These are phyloP conservation scores for Talaromyces albobiverticillius DNA, from an alignment of 2,329 filamentous ascomycete species.

Conservation along the genomic window DNA sequence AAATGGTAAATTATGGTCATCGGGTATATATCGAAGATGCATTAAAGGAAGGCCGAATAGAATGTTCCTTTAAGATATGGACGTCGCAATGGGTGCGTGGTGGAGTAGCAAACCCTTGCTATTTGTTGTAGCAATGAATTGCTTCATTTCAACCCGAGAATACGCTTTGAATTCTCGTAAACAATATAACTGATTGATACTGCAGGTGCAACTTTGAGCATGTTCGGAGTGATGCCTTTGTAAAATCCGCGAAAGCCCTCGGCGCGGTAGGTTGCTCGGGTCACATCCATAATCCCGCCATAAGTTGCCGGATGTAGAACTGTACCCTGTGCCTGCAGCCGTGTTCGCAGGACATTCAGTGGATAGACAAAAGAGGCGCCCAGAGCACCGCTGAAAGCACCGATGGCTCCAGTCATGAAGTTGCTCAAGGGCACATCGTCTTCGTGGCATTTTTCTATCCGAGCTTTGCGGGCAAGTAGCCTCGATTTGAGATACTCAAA, in stretches of 20 bases:
- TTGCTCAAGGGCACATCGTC: constrained; percentile 79
- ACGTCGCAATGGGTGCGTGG: too few species aligned
- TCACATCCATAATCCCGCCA: constrained; percentile 85
- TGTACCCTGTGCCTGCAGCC: constrained; percentile 91
- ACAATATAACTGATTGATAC: constrained; percentile 94
- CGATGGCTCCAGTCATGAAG: constrained; percentile 81
- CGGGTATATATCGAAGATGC: constrained; percentile 10
- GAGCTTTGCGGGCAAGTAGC: constrained; percentile 69
- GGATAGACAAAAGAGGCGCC: constrained; percentile 95
- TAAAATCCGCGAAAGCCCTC: constrained; percentile 87
- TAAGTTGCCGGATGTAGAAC: constrained; percentile 88
- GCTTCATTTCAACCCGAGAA: constrained; percentile 53
- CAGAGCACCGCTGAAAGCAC: constrained; percentile 85
- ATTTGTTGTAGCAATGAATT: too few species aligned
- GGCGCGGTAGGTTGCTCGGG: constrained; percentile 73
- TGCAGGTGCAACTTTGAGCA: constrained; percentile 93
- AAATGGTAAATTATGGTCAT: neutral
- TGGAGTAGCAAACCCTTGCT: too few species aligned
- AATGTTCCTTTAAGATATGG: constrained; percentile 1
- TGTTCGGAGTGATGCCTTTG: constrained; percentile 90
- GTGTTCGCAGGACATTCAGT: constrained; percentile 85
- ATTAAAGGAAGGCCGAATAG: neutral
- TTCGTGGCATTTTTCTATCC: constrained; percentile 67
- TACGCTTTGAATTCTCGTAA: constrained; percentile 83
- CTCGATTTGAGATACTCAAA: constrained; percentile 87